Conservation (phyloP, 2,329 filamentous ascomycete species). For the Talaromyces piceae region DNA sequence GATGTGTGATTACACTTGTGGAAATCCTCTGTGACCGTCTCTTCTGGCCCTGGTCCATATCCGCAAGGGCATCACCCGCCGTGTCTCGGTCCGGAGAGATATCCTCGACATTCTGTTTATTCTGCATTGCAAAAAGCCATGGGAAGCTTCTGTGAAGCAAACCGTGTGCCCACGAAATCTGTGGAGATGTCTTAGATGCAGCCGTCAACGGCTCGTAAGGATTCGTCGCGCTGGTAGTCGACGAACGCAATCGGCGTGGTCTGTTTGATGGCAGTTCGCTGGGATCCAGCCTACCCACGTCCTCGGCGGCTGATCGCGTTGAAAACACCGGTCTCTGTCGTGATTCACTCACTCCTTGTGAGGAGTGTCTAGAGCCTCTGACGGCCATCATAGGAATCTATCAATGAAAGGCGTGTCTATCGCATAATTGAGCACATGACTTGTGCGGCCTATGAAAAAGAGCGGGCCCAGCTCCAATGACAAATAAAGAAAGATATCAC, state of each 20-base stretch:
- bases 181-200: conserved; percentile 14
- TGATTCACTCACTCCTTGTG: conserved; percentile 20
- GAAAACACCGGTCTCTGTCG: conserved; percentile 33
- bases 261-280: conserved; percentile 21
- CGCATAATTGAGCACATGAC: background rate
- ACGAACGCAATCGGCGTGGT: conserved; percentile 18
- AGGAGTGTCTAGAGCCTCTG: conserved; percentile 15
- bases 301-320: conserved; percentile 31
- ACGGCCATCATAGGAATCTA: conserved; percentile 17
- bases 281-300: conserved; percentile 28
- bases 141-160: conserved; percentile 18
- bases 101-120: conserved; percentile 10
- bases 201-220: conserved; percentile 20
- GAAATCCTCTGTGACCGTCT: conserved; percentile 21
- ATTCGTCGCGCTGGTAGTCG: conserved; percentile 10
- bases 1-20: conserved; percentile 20
- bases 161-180: conserved; percentile 16
- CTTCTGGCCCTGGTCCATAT: conserved; percentile 17
- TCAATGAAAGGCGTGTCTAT: background rate
- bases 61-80: conserved; percentile 7
- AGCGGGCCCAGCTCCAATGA: background rate
- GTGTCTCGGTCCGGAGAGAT: background rate
- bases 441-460: background rate
- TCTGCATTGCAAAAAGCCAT: conserved; percentile 18
- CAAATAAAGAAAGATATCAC: background rate